These are phyloP conservation scores for Nakazawaea wyomingensis DNA, from an alignment of 805 yeast genomes.

Conservation along the genomic window DNA sequence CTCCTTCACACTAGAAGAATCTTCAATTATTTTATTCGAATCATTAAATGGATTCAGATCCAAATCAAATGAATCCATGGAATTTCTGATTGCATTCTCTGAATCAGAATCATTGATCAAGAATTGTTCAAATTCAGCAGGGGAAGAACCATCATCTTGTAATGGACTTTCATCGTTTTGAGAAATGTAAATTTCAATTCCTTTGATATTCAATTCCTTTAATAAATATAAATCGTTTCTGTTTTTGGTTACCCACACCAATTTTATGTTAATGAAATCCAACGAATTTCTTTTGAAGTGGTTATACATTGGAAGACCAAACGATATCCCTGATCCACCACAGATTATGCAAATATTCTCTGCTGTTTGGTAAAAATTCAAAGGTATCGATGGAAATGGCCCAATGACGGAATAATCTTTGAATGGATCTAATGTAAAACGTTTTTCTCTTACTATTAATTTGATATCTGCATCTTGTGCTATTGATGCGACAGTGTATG, in stretches of 20 bases:
- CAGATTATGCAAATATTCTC: slow-evolving; percentile 49
- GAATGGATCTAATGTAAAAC: slow-evolving; percentile 24
- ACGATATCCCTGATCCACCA: slow-evolving; percentile 74
- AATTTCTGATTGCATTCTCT: slow-evolving; percentile 11
- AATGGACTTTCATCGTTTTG: background rate
- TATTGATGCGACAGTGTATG: slow-evolving; percentile 53
- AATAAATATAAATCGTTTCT: slow-evolving; percentile 43
- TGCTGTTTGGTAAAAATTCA: slow-evolving; percentile 41
- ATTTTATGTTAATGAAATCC: slow-evolving; percentile 26
- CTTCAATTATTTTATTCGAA: background rate
- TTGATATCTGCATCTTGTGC: slow-evolving; percentile 34
- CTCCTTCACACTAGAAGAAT: background rate
- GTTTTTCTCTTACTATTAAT: slow-evolving; percentile 41
- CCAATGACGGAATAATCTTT: slow-evolving; percentile 34
- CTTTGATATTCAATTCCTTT: slow-evolving; percentile 29
- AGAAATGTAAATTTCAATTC: slow-evolving; percentile 36
- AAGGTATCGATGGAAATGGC: slow-evolving; percentile 39
- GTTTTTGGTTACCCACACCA: slow-evolving; percentile 52
- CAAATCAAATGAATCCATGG: slow-evolving; percentile 17
- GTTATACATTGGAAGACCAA: slow-evolving; percentile 49
- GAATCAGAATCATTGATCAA: slow-evolving; percentile 10
- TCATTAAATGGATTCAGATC: slow-evolving; percentile 21
- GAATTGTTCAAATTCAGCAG: slow-evolving; percentile 9
- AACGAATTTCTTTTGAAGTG: slow-evolving; percentile 26
- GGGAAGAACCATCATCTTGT: background rate